A percentile compares a stretch with the other conserved stretches of the same genome.
phyloP scores from a whole-genome alignment of 306 rosid species.

The Canavalia ensiformis region DNA sequence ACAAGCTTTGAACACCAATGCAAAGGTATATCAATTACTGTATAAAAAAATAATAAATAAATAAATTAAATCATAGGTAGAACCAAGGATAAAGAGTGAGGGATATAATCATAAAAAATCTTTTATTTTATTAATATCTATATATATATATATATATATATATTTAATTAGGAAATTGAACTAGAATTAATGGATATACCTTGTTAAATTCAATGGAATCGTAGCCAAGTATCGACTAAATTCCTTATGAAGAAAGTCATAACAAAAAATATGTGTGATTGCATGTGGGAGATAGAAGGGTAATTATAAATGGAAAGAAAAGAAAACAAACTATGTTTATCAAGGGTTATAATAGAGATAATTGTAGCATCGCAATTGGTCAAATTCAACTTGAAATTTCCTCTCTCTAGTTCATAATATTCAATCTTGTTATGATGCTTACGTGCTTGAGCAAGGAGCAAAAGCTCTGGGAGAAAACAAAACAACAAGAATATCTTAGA shows the following conservation, averaged over 20 bases:
- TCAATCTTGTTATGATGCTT: conserved; percentile 30
- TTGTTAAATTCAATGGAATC: conserved; percentile 42
- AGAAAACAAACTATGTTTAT: conserved; percentile 49
- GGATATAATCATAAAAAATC: not conserved
- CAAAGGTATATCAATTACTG: conserved; percentile 58
- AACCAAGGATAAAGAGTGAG: not conserved
- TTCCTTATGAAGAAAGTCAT: conserved; percentile 38
- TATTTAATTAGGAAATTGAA: conserved; percentile 15
- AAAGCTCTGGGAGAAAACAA: conserved; percentile 4
- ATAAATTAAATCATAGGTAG: not conserved
- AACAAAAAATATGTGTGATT: not conserved
- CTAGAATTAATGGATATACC: conserved; percentile 41
- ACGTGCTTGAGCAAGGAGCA: conserved; percentile 25
- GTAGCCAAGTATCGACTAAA: conserved; percentile 54
- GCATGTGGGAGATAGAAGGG: not conserved
- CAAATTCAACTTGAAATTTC: conserved; percentile 35
- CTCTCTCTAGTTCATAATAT: conserved; percentile 46
- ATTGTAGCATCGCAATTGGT: conserved; percentile 58
- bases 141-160: no score
- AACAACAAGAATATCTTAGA: conserved; percentile 3
- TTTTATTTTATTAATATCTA: not conserved
- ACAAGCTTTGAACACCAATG: conserved; percentile 78
- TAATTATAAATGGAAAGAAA: not conserved
- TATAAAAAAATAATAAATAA: not conserved
- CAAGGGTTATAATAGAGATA: conserved; percentile 44